phyloP scores from a whole-genome alignment of 2,329 filamentous ascomycete genomes.

The Bimuria novae-zelandiae region DNA sequence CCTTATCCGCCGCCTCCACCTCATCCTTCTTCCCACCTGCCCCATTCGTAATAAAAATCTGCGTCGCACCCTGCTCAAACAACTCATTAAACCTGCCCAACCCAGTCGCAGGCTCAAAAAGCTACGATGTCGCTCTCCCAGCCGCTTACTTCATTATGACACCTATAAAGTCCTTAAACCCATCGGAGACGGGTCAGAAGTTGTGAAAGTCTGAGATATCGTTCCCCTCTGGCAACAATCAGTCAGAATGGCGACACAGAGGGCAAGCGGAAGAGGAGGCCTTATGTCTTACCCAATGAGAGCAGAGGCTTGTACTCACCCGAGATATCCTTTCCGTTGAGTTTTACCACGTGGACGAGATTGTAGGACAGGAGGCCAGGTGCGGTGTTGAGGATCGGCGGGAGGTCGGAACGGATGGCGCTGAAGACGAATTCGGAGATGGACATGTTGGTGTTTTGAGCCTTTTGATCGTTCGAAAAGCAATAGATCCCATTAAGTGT shows the following conservation, averaged over 20 bases:
- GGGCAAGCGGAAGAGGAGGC: background rate
- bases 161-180: background rate
- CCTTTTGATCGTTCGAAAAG: no score
- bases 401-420: background rate
- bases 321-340: background rate
- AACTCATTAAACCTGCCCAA: background rate
- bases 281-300: background rate
- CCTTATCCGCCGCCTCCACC: background rate
- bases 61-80: background rate
- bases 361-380: background rate
- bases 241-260: background rate
- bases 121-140: background rate
- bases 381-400: background rate
- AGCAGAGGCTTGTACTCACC: background rate
- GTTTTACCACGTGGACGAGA: background rate
- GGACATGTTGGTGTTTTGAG: background rate
- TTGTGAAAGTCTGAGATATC: background rate
- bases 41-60: background rate
- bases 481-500: no score
- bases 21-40: background rate
- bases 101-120: background rate
- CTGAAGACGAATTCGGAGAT: slow-evolving; percentile 3
- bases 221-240: background rate
- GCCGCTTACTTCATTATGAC: background rate
- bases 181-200: background rate